A percentile compares a stretch with the other conserved stretches of the same genome.
Conservation (phyloP, 768 basidiomycete species). For the Auricularia cornea region DNA sequence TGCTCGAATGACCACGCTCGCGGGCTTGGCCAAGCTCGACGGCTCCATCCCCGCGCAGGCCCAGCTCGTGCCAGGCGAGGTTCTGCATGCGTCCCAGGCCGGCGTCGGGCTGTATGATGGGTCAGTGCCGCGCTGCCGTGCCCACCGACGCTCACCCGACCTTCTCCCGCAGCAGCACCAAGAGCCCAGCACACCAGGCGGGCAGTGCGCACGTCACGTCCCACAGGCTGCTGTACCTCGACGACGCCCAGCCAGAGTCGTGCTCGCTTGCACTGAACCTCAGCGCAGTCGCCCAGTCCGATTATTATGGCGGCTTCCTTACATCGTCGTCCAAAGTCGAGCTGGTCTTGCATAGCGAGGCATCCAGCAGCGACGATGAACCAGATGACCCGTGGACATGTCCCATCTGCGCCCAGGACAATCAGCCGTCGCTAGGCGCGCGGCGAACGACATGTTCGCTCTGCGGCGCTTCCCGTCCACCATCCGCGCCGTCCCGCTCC, state of each 20-base stretch:
- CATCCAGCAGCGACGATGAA: slow-evolving; percentile 20
- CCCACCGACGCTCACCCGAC: not conserved
- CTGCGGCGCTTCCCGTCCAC: slow-evolving; percentile 67
- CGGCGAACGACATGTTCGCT: slow-evolving; percentile 54
- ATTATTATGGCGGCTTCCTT: slow-evolving; percentile 85
- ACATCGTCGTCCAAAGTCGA: slow-evolving; percentile 86
- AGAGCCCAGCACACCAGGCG: slow-evolving; percentile 68
- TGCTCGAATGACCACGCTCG: not conserved
- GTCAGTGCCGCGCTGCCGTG: slow-evolving; percentile 36
- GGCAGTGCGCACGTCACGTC: slow-evolving; percentile 69
- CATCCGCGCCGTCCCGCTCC: too few relatives aligned
- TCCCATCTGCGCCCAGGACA: slow-evolving; percentile 78
- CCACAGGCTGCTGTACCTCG: slow-evolving; percentile 80
- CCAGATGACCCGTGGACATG: slow-evolving; percentile 67
- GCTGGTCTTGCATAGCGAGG: slow-evolving; percentile 42
- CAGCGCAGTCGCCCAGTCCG: slow-evolving; percentile 59
- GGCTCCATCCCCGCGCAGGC: slow-evolving; percentile 73
- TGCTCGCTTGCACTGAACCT: slow-evolving; percentile 67
- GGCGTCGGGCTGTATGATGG: slow-evolving; percentile 87
- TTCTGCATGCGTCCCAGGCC: slow-evolving; percentile 62
- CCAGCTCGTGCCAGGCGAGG: slow-evolving; percentile 74
- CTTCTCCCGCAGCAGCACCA: slow-evolving; percentile 52
- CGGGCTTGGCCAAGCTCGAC: slow-evolving; percentile 33
- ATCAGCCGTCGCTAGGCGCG: slow-evolving; percentile 60
- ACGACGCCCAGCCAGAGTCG: slow-evolving; percentile 28